A percentile compares a stretch with the other conserved stretches of the same genome.
phyloP scores from a whole-genome alignment of 805 yeast species.

The Candida nitratophila region DNA sequence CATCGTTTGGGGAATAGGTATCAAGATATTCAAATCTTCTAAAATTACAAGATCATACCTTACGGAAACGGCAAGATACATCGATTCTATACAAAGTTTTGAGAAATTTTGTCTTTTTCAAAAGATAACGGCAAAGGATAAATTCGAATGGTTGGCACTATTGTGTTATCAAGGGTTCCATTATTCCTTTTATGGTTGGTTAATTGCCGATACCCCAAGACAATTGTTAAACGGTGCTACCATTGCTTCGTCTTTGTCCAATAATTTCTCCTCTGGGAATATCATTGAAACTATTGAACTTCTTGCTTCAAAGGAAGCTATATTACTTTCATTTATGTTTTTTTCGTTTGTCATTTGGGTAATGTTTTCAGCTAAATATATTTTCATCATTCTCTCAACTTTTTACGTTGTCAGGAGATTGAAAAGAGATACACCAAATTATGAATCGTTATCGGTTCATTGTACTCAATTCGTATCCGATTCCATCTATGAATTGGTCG shows the following conservation, averaged over 20 bases:
- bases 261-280: conserved; percentile 27
- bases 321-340: conserved; percentile 70
- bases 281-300: conserved; percentile 41
- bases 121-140: conserved; percentile 56
- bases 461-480: conserved; percentile 21
- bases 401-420: conserved; percentile 11
- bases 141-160: conserved; percentile 62
- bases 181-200: conserved; percentile 47
- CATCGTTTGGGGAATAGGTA: conserved; percentile 53
- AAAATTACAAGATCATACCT: conserved; percentile 68
- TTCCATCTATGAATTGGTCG: conserved; percentile 12
- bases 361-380: conserved; percentile 36
- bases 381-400: conserved; percentile 14
- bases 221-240: conserved; percentile 81
- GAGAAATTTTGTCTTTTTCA: conserved; percentile 68
- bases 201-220: conserved; percentile 81
- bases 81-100: conserved; percentile 52
- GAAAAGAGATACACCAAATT: background rate
- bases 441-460: conserved; percentile 12
- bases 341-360: conserved; percentile 71
- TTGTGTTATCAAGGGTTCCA: conserved; percentile 59
- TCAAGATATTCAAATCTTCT: conserved; percentile 47
- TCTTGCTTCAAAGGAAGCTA: conserved; percentile 53
- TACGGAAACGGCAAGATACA: conserved; percentile 51
- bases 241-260: conserved; percentile 43